Evolutionary conservation across 306 rosid species (phyloP).

Genomic region (Boehmeria nivea): DNA sequence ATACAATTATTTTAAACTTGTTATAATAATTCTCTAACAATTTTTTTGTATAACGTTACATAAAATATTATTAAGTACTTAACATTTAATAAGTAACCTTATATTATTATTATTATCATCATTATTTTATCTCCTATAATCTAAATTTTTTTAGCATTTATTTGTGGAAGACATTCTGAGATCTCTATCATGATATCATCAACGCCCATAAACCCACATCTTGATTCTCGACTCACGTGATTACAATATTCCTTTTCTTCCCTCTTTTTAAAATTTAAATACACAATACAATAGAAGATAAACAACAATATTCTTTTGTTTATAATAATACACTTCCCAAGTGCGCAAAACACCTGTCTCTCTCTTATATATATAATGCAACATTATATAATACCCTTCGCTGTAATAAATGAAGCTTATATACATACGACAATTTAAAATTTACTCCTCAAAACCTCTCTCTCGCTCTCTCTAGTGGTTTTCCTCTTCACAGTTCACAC

Average conservation of each 20-base stretch:
- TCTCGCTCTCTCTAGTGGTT: conserved; percentile 9
- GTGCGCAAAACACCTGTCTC: not conserved
- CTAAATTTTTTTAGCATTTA: not conserved
- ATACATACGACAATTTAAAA: too few relatives aligned
- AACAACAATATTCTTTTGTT: conserved; percentile 9
- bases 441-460: not conserved
- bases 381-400: too few relatives aligned
- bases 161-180: conserved; percentile 10
- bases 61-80: too few relatives aligned
- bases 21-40: too few relatives aligned
- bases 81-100: too few relatives aligned
- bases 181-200: conserved; percentile 32
- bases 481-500: conserved; percentile 7
- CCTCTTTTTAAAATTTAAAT: not conserved
- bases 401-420: too few relatives aligned
- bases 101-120: too few relatives aligned
- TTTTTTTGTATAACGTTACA: too few relatives aligned
- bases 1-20: too few relatives aligned
- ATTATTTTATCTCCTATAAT: too few relatives aligned
- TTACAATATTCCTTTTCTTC: not conserved
- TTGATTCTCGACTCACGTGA: not conserved
- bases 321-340: not conserved
- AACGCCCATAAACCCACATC: not conserved
- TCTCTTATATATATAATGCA: too few relatives aligned
- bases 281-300: too few relatives aligned